Base-by-base conservation (phyloP, 2,329 filamentous ascomycete genomes). In the Scytalidium lignicola region DNA sequence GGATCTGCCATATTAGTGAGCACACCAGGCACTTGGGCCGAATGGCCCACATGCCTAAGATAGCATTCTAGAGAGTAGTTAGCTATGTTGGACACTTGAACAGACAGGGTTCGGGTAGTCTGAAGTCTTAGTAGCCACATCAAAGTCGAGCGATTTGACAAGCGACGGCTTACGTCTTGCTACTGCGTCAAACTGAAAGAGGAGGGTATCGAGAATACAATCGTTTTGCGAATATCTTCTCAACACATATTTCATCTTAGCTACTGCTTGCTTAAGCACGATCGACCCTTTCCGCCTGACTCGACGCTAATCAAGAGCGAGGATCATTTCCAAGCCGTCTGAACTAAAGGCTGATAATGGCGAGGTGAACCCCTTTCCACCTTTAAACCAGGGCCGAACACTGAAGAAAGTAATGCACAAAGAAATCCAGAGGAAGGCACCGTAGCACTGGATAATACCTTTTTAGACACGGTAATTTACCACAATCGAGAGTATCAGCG, bases 401-500 rank as follows among this genome's bases (percentile, higher is more conserved):
- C 41, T 44, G 42, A 44, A 28, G 40, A 17, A 26, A 18, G 43
- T 28, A 18, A 20, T 12, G 43, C 51, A 29, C 28, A 6, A 44
- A 58, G 72, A 56, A 67, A 67, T 53, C 69, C 70, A 28, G 67
- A 74, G 59, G 69, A 69, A 50, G 67, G 70, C 51, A 76, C 74
- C 43, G 64, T 62, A 51, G 68, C 68, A 47, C 68, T 87, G 57
- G 82, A 85, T 65, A 74, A 76, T 48, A 68, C 69, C 41, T 80
- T 79, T 60, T 70, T 78, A 55, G 76, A 84, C 59, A 83, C 78
- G 4, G 67, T 85, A 51, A 70, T 73, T 15, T 70, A 83, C 55
- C 73, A 83, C 63, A 82, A 81, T 52, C 76, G 86, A 62, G 74
- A 76, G 43, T 90, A 82, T 63, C 86, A 90, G 56, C 75, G 76